phyloP scores from a whole-genome alignment of 495 filamentous ascomycete genomes.

The Poronia punctata region DNA sequence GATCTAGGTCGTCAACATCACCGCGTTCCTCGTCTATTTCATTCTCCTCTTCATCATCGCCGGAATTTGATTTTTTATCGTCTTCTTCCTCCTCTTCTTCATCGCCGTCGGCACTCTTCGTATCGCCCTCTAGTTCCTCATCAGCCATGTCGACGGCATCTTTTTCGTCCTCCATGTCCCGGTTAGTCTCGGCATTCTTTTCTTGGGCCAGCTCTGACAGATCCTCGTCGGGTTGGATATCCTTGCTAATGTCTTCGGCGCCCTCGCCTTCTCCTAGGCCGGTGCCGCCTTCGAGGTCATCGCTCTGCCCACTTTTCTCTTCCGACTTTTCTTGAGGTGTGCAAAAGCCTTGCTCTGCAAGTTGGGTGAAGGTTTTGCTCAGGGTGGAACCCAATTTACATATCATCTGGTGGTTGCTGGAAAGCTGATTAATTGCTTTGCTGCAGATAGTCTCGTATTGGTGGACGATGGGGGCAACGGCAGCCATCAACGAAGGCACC shows the following conservation, averaged over 20 bases:
- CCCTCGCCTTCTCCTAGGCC: conserved; percentile 95
- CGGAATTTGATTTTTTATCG: conserved; percentile 45
- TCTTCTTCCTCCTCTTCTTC: conserved; percentile 42
- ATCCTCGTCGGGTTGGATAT: conserved; percentile 89
- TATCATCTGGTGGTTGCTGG: conserved; percentile 55
- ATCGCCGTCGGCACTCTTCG: conserved; percentile 56
- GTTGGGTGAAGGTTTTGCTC: conserved; percentile 63
- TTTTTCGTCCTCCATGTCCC: conserved; percentile 68
- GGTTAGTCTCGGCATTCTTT: conserved; percentile 58
- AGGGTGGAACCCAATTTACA: conserved; percentile 70
- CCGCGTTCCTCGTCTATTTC: conserved; percentile 84
- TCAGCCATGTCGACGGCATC: conserved; percentile 95
- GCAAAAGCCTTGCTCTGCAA: conserved; percentile 84
- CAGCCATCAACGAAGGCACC: conserved; percentile 55
- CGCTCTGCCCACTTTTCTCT: conserved; percentile 55
- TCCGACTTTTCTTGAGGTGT: conserved; percentile 71
- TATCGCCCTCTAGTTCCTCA: conserved; percentile 76
- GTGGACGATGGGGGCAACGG: conserved; percentile 63
- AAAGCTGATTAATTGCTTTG: conserved; percentile 43
- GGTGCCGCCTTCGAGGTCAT: conserved; percentile 83
- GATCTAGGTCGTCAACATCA: conserved; percentile 81
- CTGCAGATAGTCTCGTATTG: conserved; percentile 61
- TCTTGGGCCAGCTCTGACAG: conserved; percentile 86
- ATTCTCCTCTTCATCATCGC: conserved; percentile 50
- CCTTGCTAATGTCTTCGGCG: conserved; percentile 94